A percentile compares a stretch with the other conserved stretches of the same genome.
Conservation (phyloP, 306 rosid species). For the Trichosanthes truncata region DNA sequence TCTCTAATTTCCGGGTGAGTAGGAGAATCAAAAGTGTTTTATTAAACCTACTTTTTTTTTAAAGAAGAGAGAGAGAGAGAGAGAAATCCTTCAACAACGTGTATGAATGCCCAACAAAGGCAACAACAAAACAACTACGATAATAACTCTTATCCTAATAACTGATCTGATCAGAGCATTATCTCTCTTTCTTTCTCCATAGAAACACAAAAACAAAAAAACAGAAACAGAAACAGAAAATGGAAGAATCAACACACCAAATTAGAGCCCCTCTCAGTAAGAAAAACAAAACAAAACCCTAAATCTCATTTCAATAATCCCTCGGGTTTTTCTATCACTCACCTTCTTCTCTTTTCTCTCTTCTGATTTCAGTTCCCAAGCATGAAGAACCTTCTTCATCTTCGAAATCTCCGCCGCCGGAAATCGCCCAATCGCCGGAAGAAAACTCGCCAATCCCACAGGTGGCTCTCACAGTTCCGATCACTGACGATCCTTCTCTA, state of each 20-base stretch:
- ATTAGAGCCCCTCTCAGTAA: constrained; percentile 3
- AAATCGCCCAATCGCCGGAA: constrained; percentile 3
- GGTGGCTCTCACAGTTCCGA: constrained; percentile 79
- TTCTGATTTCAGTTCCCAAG: neutral
- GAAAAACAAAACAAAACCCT: neutral
- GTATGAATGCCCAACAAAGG: neutral
- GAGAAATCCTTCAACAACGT: neutral
- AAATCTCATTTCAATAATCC: neutral
- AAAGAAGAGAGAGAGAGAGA: neutral
- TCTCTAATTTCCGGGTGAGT: too few species aligned
- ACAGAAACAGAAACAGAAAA: neutral
- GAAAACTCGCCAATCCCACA: constrained; percentile 66
- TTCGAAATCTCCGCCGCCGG: neutral
- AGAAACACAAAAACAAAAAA: neutral
- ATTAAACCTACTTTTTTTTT: too few species aligned
- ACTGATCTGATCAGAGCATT: neutral
- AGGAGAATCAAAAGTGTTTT: too few species aligned
- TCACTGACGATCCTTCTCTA: constrained; percentile 54
- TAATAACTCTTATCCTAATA: neutral
- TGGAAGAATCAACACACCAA: neutral
- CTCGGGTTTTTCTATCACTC: neutral
- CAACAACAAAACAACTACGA: neutral
- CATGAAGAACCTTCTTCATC: neutral
- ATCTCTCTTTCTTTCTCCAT: neutral
- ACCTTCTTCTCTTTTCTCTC: neutral